Evolutionary conservation across 1,284 basidiomycete genomes (phyloP).

Genomic region (Ceratobasidium sp.): DNA sequence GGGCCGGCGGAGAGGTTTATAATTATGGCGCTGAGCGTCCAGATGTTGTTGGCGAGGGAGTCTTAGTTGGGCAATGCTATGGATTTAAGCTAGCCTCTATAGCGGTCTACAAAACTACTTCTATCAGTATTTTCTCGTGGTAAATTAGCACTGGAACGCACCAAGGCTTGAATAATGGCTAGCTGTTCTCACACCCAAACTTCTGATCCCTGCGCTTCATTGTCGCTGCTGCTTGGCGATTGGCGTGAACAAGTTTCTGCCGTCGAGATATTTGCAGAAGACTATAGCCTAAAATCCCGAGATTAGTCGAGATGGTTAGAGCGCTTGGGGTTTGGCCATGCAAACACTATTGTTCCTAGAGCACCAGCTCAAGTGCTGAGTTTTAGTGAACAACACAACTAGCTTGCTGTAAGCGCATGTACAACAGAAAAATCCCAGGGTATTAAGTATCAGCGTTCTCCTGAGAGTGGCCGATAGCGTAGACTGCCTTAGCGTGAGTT

Average conservation of each 20-base stretch:
- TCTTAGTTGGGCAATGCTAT: slow-evolving; percentile 65
- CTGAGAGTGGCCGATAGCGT: no score
- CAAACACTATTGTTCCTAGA: no score
- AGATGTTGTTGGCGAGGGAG: slow-evolving; percentile 83
- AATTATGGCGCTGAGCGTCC: slow-evolving; percentile 94
- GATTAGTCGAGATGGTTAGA: no score
- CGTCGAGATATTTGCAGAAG: no score
- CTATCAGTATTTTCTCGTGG: background rate
- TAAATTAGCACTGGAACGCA: slow-evolving; percentile 51
- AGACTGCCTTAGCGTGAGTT: no score
- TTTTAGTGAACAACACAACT: no score
- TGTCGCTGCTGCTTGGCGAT: slow-evolving; percentile 66
- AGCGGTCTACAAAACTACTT: slow-evolving; percentile 16
- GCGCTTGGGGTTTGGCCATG: no score
- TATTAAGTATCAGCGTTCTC: no score
- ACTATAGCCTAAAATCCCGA: no score
- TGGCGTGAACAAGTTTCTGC: slow-evolving; percentile 44
- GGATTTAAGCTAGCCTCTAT: slow-evolving; percentile 4
- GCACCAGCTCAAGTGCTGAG: no score
- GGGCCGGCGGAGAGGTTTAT: slow-evolving; percentile 91
- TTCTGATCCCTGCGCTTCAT: slow-evolving; percentile 87
- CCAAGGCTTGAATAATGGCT: slow-evolving; percentile 98
- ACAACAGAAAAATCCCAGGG: no score
- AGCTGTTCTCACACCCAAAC: slow-evolving; percentile 95
- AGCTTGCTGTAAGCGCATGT: no score